phyloP scores from a whole-genome alignment of 495 filamentous ascomycete species.

The Rostrohypoxylon terebratum region DNA sequence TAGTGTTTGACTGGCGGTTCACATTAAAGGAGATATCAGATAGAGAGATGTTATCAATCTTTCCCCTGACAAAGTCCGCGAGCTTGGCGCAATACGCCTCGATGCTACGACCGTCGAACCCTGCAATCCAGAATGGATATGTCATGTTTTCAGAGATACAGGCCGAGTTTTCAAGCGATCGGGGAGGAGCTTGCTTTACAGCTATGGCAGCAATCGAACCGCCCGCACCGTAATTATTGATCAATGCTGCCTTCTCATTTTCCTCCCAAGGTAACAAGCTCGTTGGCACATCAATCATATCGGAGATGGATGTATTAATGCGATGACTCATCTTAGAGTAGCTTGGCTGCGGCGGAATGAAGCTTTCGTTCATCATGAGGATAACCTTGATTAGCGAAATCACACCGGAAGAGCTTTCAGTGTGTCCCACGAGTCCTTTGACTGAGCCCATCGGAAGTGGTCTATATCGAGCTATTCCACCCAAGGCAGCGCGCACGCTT shows the following conservation, averaged over 20 bases:
- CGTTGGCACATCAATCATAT: constrained; percentile 55
- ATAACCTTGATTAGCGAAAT: constrained; percentile 49
- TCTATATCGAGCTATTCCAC: background rate
- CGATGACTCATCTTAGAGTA: constrained; percentile 33
- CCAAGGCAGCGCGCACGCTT: constrained; percentile 43
- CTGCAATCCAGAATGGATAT: constrained; percentile 3
- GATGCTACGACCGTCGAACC: background rate
- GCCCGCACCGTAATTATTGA: constrained; percentile 66
- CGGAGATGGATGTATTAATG: constrained; percentile 23
- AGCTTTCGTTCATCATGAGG: constrained; percentile 58
- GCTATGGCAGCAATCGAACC: constrained; percentile 61
- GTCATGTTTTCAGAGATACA: background rate
- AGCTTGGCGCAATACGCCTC: background rate
- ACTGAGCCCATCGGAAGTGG: background rate
- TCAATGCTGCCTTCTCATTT: constrained; percentile 49
- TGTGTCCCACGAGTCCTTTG: constrained; percentile 18
- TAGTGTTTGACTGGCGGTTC: constrained; percentile 1
- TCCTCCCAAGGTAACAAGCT: constrained; percentile 48
- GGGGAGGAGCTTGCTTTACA: constrained; percentile 33
- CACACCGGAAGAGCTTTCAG: constrained; percentile 4
- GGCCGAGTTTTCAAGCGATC: background rate
- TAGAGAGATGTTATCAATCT: background rate
- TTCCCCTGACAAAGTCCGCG: background rate
- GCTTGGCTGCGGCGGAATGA: constrained; percentile 57
- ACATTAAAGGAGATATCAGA: background rate